phyloP scores from a whole-genome alignment of 371 early-diverging fungal species.

The Ecytonucleospora hepatopenaei region DNA sequence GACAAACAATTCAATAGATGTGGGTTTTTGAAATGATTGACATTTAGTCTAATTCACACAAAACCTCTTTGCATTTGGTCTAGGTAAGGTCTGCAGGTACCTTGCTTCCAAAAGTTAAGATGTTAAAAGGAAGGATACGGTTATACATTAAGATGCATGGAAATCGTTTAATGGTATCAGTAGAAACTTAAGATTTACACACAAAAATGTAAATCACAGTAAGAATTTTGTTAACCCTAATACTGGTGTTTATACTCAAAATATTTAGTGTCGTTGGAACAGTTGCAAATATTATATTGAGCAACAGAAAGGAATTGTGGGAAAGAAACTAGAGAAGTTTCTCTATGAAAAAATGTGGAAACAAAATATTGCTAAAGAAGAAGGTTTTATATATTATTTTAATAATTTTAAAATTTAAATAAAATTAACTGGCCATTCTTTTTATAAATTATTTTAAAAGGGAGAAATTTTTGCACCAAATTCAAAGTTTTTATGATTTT shows the following conservation, averaged over 20 bases:
- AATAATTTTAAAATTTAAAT: too few relatives aligned
- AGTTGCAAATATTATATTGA: conserved; percentile 12
- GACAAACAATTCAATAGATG: neutral
- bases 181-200: conserved; percentile 6
- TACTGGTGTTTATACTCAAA: conserved; percentile 15
- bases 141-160: conserved; percentile 12
- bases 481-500: too few relatives aligned
- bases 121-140: neutral
- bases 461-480: too few relatives aligned
- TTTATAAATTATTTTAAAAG: too few relatives aligned
- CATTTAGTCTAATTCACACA: neutral
- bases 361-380: too few relatives aligned
- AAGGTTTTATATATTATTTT: too few relatives aligned
- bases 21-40: conserved; percentile 13
- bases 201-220: conserved; percentile 23
- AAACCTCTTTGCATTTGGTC: conserved; percentile 8
- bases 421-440: too few relatives aligned
- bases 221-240: conserved; percentile 16
- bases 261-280: conserved; percentile 14
- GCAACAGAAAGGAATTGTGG: neutral
- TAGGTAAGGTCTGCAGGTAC: neutral
- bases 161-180: neutral
- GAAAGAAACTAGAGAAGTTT: neutral
- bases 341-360: too few relatives aligned
- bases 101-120: conserved; percentile 5